Base-by-base conservation (phyloP, 805 yeast species). In the Priceomyces castillae region DNA sequence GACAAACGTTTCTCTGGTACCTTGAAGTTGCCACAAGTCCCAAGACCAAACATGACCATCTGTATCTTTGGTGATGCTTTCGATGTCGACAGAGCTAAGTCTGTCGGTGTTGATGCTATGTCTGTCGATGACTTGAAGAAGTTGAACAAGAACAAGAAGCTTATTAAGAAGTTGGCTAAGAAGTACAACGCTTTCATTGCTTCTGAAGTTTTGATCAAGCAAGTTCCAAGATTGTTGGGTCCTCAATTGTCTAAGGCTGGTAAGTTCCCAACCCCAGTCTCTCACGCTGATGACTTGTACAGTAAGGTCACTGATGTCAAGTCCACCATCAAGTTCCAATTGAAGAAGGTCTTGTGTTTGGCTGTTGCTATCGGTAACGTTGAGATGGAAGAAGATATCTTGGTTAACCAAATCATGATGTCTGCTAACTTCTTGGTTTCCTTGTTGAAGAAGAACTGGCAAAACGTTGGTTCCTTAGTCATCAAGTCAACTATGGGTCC, bases 1-100 rank as follows among this genome's bases (percentile, higher is more conserved):
- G 99, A 94, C 80, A 94, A 94, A 90, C 98, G 99, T 90, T 94
- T 94, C 97, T 92, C 98, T 74, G 99, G 99, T 81, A 71, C 98
- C 71, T 84, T 94, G 80, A 94, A 84, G 80, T 82, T 94, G 66
- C 99, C 99, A 71, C 84, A 83, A 71, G 96, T 95, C 61, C 99
- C 99, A 81, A 95, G 99, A 84, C 99, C 99, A 80, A 94, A 94
- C 96, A 89, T 94, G 98, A 87, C 98, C 78, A 77, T 94, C 81
- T 94, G 99, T 81, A 90, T 94, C 74, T 94, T 94, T 68, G 99
- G 99, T 86, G 99, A 94, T 77, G 99, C 99, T 73, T 94, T 92
- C 72, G 99, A 94, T 78, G 95, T 89, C 64, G 99, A 94, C 86
- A 90, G 99, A 84, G 98, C 99, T 69, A 94, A 94, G 87, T 90